phyloP scores from a whole-genome alignment of 2,329 filamentous ascomycete genomes.

The Sphaerulina vaccinii region DNA sequence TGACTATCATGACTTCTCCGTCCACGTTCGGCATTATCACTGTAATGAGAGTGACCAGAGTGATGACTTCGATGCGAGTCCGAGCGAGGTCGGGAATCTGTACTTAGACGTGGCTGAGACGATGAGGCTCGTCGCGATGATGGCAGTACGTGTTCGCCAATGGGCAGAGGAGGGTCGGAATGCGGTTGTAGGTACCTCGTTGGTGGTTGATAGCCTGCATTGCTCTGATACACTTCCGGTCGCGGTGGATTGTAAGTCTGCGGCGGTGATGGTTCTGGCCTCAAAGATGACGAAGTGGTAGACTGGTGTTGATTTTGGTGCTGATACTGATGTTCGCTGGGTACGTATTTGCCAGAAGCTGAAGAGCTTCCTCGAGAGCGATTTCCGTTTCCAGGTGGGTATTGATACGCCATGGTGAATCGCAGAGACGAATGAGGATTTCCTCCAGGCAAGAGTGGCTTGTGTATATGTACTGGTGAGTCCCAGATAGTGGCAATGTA shows the following conservation, averaged over 20 bases:
- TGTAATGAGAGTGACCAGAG: not conserved
- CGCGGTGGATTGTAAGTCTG: slow-evolving; percentile 2
- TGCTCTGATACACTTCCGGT: slow-evolving; percentile 10
- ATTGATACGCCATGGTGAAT: no score
- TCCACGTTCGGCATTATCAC: not conserved
- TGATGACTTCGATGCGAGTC: slow-evolving; percentile 9
- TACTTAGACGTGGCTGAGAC: slow-evolving; percentile 8
- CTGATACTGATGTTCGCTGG: slow-evolving; percentile 2
- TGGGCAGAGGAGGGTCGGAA: slow-evolving; percentile 6
- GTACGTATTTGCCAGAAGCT: slow-evolving; percentile 15
- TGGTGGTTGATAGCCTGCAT: slow-evolving; percentile 5
- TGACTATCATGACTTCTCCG: slow-evolving; percentile 1
- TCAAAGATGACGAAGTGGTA: not conserved
- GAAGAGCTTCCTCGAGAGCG: slow-evolving; percentile 13
- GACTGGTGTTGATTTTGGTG: not conserved
- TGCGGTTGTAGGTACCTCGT: not conserved
- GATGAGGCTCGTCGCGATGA: not conserved
- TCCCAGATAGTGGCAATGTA: no score
- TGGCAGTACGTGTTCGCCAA: slow-evolving; percentile 11
- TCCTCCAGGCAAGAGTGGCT: no score
- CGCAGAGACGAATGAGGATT: no score
- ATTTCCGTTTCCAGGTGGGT: not conserved
- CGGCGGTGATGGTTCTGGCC: slow-evolving; percentile 7
- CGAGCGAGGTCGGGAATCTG: slow-evolving; percentile 5
- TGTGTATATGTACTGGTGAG: no score